phyloP scores from a whole-genome alignment of 345 rosid genomes.

The Camelina neglecta region DNA sequence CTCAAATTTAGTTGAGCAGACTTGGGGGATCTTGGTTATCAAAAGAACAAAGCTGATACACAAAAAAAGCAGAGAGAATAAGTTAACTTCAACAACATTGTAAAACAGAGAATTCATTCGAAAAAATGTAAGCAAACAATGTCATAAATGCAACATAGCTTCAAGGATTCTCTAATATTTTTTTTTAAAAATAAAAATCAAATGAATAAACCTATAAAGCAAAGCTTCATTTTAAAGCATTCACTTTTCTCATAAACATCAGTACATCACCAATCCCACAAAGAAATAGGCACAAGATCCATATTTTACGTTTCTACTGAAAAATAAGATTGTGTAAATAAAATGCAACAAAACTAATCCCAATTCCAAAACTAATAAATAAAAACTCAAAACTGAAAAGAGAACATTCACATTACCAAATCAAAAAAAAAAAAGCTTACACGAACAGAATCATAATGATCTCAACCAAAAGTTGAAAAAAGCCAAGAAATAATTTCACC shows the following conservation, averaged over 20 bases:
- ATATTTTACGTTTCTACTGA: slow-evolving; percentile 37
- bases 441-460: no score
- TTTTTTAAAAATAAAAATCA: neutral
- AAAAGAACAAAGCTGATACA: slow-evolving; percentile 25
- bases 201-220: slow-evolving; percentile 18
- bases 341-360: neutral
- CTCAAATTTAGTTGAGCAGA: slow-evolving; percentile 20
- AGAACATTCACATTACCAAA: neutral
- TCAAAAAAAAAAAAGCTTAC: neutral
- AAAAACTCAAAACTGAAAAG: no score
- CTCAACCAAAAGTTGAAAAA: neutral
- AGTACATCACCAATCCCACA: neutral
- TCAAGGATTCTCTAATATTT: slow-evolving; percentile 2
- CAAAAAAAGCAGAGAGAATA: slow-evolving; percentile 6
- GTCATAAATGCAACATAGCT: slow-evolving; percentile 26
- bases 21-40: slow-evolving; percentile 14
- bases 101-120: neutral
- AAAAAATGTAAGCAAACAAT: slow-evolving; percentile 20
- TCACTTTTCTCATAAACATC: neutral
- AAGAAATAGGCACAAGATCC: slow-evolving; percentile 27
- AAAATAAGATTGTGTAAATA: slow-evolving; percentile 5
- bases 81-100: neutral
- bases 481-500: slow-evolving; percentile 19
- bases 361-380: no score
- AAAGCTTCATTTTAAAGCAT: slow-evolving; percentile 33